Conservation (phyloP, 768 basidiomycete genomes). For the Hygrophorus pudorinus region DNA sequence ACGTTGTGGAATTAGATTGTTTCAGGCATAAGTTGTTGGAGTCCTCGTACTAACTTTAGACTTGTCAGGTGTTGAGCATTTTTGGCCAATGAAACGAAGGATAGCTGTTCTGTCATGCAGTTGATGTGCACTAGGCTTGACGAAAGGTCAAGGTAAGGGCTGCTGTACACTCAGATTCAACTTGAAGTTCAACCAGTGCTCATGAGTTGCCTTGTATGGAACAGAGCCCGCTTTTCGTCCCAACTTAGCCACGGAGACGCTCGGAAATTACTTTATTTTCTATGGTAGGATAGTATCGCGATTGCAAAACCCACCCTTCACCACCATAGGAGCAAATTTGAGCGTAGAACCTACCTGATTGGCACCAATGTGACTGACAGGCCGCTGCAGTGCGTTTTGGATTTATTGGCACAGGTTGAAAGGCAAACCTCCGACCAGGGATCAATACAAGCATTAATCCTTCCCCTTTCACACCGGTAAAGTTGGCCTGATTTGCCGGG, state of each 20-base stretch:
- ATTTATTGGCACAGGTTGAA: not conserved
- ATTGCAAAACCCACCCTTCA: not conserved
- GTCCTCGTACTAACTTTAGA: conserved; percentile 63
- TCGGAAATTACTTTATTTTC: not conserved
- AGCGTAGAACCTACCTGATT: not conserved
- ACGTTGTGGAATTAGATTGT: conserved; percentile 26
- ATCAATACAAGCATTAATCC: not conserved
- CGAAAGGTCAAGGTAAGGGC: not conserved
- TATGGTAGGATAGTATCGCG: not conserved
- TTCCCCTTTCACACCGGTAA: not conserved
- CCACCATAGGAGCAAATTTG: not conserved
- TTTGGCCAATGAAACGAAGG: too few relatives aligned
- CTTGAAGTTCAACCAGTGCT: not conserved
- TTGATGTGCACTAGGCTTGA: too few relatives aligned
- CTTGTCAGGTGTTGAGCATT: conserved; percentile 28
- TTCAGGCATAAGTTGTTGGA: conserved; percentile 43
- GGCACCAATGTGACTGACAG: not conserved
- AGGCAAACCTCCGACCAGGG: not conserved
- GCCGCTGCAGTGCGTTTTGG: too few relatives aligned
- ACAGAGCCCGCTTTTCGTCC: not conserved
- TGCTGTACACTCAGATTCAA: not conserved
- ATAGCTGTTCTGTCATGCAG: too few relatives aligned
- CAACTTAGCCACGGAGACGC: not conserved
- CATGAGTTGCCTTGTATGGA: not conserved
- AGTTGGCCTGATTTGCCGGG: conserved; percentile 12